Evolutionary conservation across 257 asterid genomes (phyloP).

Genomic region (Leptodermis oblonga): DNA sequence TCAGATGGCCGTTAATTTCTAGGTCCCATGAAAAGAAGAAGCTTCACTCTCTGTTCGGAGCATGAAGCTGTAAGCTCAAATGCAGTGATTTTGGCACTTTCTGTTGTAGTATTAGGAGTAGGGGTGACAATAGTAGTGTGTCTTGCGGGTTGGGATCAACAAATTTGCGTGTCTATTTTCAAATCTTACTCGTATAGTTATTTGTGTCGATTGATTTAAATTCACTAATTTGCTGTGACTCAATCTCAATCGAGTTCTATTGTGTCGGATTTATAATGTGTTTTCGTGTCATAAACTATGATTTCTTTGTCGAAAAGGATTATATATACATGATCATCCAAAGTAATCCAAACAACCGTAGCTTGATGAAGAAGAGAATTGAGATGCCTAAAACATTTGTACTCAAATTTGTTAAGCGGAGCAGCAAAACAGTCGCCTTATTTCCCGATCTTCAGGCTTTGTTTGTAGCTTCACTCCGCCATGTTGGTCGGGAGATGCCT

Average conservation of each 20-base stretch:
- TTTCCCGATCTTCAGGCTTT: slow-evolving; percentile 2
- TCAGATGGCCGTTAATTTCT: slow-evolving; percentile 7
- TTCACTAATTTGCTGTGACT: no score
- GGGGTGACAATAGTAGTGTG: no score
- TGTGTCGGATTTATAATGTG: no score
- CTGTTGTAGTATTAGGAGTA: neutral
- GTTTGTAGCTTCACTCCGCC: slow-evolving; percentile 24
- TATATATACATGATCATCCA: neutral
- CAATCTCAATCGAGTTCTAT: no score
- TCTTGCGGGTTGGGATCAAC: no score
- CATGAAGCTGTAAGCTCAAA: neutral
- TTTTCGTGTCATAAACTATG: no score
- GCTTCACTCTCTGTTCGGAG: slow-evolving; percentile 19
- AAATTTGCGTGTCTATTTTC: no score
- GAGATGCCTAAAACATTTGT: neutral
- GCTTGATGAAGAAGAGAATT: neutral
- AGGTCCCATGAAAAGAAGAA: slow-evolving; percentile 18
- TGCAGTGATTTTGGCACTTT: neutral
- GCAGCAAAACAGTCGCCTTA: slow-evolving; percentile 24
- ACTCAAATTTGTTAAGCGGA: slow-evolving; percentile 6
- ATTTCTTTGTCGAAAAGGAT: no score
- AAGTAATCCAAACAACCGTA: neutral
- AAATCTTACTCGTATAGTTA: no score
- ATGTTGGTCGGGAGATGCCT: slow-evolving; percentile 15
- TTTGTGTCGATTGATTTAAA: no score